These are phyloP conservation scores for Epichloe baconii DNA, from an alignment of 2,329 filamentous ascomycete species.

Conservation along the genomic window DNA sequence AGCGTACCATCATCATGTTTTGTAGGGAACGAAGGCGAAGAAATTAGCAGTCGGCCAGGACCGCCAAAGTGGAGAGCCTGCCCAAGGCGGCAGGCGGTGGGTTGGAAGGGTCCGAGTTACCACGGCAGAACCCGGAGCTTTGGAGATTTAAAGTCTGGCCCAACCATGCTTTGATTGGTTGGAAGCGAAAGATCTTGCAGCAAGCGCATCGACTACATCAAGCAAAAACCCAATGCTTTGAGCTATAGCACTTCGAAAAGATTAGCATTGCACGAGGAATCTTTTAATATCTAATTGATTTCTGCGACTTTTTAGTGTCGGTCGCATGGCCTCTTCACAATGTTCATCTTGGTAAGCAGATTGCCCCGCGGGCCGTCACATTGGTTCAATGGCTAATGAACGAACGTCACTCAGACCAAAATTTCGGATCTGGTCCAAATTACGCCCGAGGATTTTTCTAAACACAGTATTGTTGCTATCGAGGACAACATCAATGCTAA, in stretches of 20 bases:
- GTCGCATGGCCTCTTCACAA: conserved; percentile 11
- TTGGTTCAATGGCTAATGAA: not conserved
- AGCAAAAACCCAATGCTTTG: not conserved
- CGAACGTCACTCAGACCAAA: conserved; percentile 51
- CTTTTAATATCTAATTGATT: not conserved
- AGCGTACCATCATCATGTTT: too few relatives aligned
- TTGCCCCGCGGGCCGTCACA: not conserved
- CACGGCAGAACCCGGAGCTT: not conserved
- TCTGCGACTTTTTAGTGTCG: not conserved
- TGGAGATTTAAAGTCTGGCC: not conserved
- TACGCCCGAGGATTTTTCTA: conserved; percentile 74
- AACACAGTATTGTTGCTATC: conserved; percentile 69
- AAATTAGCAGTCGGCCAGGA: too few relatives aligned
- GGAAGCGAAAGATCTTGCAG: not conserved
- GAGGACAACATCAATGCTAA: conserved; percentile 96
- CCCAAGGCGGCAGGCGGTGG: not conserved
- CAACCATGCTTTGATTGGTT: conserved; percentile 3
- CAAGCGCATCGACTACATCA: not conserved
- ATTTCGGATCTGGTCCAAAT: conserved; percentile 93
- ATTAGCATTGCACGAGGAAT: not conserved
- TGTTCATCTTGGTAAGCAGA: conserved; percentile 37
- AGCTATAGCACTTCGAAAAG: not conserved
- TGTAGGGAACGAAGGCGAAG: too few relatives aligned
- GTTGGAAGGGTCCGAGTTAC: not conserved
- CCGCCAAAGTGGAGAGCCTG: not conserved